Evolutionary conservation across 768 basidiomycete species (phyloP).

Genomic region (Naematelia encephala): DNA sequence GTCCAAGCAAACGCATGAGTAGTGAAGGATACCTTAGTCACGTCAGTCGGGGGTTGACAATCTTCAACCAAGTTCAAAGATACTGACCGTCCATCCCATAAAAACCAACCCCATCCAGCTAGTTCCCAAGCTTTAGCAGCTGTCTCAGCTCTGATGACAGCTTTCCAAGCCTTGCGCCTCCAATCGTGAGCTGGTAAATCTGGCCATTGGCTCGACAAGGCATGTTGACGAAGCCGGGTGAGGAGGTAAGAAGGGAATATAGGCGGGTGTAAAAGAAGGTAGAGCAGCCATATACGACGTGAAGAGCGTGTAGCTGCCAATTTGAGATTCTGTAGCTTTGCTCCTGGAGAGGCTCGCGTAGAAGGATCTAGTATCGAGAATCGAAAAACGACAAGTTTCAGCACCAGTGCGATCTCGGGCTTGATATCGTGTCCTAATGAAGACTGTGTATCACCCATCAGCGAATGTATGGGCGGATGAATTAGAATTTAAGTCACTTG

Average conservation of each 20-base stretch:
- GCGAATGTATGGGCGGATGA: not conserved
- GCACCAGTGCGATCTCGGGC: constrained; percentile 64
- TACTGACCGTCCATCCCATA: constrained; percentile 79
- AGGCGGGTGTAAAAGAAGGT: constrained; percentile 63
- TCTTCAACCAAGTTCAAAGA: no score
- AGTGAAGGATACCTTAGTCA: constrained; percentile 77
- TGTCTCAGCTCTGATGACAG: constrained; percentile 66
- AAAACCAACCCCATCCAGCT: constrained; percentile 73
- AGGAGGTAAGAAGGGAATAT: constrained; percentile 75
- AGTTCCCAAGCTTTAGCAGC: constrained; percentile 63
- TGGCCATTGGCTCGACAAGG: constrained; percentile 82
- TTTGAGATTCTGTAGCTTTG: constrained; percentile 36
- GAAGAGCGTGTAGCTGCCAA: constrained; percentile 8
- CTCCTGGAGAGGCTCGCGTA: constrained; percentile 37
- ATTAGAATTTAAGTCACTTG: no score
- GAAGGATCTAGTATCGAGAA: constrained; percentile 22
- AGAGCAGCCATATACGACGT: constrained; percentile 56
- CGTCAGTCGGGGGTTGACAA: no score
- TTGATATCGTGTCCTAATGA: constrained; percentile 57
- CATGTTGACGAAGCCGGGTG: constrained; percentile 67
- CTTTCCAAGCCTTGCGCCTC: constrained; percentile 69
- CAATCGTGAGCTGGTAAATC: constrained; percentile 78
- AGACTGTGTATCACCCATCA: constrained; percentile 1
- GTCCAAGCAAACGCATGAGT: constrained; percentile 68
- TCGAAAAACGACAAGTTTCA: constrained; percentile 34